Conservation (phyloP, 2,329 filamentous ascomycete genomes). For the Talaromyces sp. region DNA sequence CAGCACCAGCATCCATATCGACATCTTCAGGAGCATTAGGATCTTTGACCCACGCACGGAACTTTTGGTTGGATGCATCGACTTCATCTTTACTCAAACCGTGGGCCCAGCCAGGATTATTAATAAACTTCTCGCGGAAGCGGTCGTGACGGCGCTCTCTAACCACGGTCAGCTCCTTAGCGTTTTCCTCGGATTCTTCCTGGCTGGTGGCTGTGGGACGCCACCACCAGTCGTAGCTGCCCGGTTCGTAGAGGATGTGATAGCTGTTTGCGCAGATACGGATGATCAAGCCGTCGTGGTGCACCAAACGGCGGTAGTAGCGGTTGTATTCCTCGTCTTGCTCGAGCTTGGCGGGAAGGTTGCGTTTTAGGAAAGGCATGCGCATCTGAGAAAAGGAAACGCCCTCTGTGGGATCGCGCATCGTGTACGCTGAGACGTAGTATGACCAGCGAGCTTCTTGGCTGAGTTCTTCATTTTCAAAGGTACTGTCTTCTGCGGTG, state of each 20-base stretch:
- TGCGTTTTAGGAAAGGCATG: conserved; percentile 67
- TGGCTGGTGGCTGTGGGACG: conserved; percentile 32
- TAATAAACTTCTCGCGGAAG: conserved; percentile 52
- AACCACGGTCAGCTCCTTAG: conserved; percentile 34
- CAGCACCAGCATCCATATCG: neutral
- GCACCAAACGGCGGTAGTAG: conserved; percentile 51
- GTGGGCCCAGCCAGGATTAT: conserved; percentile 51
- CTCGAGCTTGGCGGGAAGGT: conserved; percentile 60
- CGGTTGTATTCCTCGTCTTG: conserved; percentile 61
- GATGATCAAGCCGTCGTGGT: conserved; percentile 65
- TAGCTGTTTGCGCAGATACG: conserved; percentile 74
- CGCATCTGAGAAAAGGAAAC: conserved; percentile 62
- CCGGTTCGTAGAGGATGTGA: conserved; percentile 71
- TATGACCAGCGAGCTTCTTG: conserved; percentile 75
- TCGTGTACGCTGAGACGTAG: conserved; percentile 89
- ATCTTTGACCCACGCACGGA: conserved; percentile 46
- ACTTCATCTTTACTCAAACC: conserved; percentile 49
- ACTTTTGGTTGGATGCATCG: conserved; percentile 45
- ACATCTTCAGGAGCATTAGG: conserved; percentile 22
- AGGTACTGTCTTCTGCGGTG: conserved; percentile 73
- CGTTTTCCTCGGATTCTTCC: conserved; percentile 32
- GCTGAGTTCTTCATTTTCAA: conserved; percentile 69
- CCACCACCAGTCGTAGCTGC: conserved; percentile 69
- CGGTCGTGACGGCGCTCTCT: conserved; percentile 45
- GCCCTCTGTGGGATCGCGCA: conserved; percentile 82